These are phyloP conservation scores for Solanum sparsipilum DNA, from an alignment of 257 asterid genomes.

Conservation along the genomic window DNA sequence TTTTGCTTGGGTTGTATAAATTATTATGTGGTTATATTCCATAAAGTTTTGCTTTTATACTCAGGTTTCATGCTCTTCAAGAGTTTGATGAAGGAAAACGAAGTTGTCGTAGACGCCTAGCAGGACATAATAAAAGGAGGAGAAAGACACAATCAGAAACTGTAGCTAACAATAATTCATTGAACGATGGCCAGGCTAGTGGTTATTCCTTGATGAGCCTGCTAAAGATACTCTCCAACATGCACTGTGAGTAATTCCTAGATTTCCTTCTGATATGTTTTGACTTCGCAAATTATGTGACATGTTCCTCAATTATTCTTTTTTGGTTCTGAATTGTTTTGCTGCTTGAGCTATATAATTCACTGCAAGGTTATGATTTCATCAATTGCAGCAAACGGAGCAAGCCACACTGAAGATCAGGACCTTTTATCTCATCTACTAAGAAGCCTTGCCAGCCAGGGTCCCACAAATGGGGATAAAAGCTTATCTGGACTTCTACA, in stretches of 20 bases:
- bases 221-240: conserved; percentile 61
- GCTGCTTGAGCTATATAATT: neutral
- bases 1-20: neutral
- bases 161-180: conserved; percentile 19
- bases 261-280: neutral
- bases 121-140: conserved; percentile 79
- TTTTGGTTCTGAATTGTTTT: neutral
- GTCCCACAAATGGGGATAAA: conserved; percentile 24
- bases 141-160: conserved; percentile 57
- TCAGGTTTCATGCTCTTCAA: conserved; percentile 73
- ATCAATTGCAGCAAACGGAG: conserved; percentile 39
- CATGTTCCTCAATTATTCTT: neutral
- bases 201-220: conserved; percentile 56
- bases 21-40: neutral
- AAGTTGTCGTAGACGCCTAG: conserved; percentile 74
- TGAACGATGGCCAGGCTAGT: conserved; percentile 46
- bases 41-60: neutral
- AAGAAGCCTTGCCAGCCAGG: conserved; percentile 46
- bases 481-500: conserved; percentile 33
- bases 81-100: conserved; percentile 84
- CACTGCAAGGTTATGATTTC: neutral
- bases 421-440: conserved; percentile 64
- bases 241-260: conserved; percentile 50
- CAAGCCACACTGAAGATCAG: conserved; percentile 40
- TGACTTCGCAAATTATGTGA: neutral